A percentile compares a stretch with the other conserved stretches of the same genome.
Evolutionary conservation across 129 eudicot genomes (phyloP).

Genomic region (Arctium lappa): DNA sequence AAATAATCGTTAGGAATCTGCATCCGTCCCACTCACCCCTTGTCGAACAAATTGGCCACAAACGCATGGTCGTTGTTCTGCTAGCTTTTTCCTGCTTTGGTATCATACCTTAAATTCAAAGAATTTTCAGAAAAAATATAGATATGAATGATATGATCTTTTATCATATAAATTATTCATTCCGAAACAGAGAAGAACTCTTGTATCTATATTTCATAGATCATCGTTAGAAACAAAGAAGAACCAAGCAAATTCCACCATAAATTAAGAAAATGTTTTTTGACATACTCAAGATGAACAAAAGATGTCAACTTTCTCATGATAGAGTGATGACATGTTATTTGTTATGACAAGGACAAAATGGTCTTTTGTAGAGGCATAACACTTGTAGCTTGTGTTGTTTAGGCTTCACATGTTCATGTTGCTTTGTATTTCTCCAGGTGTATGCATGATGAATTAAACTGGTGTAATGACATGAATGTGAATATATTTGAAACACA

Average conservation of each 20-base stretch:
- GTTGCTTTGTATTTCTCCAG: no score
- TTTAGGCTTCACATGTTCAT: background rate
- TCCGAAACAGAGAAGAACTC: background rate
- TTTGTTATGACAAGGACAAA: background rate
- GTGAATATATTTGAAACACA: background rate
- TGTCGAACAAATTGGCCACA: conserved; percentile 74
- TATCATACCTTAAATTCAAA: conserved; percentile 48
- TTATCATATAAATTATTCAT: background rate
- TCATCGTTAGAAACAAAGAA: background rate
- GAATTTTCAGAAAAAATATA: background rate
- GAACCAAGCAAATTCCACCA: background rate
- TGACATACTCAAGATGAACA: background rate
- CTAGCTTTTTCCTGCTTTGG: conserved; percentile 71
- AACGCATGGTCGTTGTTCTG: conserved; percentile 77
- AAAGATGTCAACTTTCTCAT: background rate
- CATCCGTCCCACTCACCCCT: conserved; percentile 42
- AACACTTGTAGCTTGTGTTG: background rate
- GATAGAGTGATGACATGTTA: background rate
- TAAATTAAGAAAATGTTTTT: background rate
- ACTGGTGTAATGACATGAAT: background rate
- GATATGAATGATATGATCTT: background rate
- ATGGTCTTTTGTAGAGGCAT: background rate
- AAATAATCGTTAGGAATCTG: conserved; percentile 34
- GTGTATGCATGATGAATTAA: background rate
- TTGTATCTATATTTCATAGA: background rate